phyloP scores from a whole-genome alignment of 257 asterid species.

The Phtheirospermum japonicum region DNA sequence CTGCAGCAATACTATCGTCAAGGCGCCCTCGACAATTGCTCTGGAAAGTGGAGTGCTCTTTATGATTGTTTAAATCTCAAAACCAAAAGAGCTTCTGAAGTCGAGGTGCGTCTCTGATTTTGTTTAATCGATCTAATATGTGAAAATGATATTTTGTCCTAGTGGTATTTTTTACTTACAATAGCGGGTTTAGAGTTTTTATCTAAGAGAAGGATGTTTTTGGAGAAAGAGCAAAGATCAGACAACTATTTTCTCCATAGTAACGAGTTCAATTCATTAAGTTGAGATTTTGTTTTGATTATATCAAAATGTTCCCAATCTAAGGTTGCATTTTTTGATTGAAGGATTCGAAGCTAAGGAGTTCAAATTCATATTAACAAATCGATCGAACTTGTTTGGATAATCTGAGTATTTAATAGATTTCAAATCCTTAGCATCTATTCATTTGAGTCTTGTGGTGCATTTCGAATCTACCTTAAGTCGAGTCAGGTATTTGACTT shows the following conservation, averaged over 20 bases:
- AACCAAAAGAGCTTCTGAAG: constrained; percentile 66
- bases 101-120: constrained; percentile 51
- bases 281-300: neutral
- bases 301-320: neutral
- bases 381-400: neutral
- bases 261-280: too few relatives aligned
- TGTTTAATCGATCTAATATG: neutral
- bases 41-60: constrained; percentile 59
- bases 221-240: too few relatives aligned
- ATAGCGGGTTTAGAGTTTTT: too few relatives aligned
- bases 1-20: constrained; percentile 83
- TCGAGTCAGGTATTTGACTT: neutral
- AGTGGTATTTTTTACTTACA: too few relatives aligned
- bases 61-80: constrained; percentile 75
- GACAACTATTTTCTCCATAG: too few relatives aligned
- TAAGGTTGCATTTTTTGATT: neutral
- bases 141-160: constrained; percentile 6
- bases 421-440: neutral
- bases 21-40: constrained; percentile 70
- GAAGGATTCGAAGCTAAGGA: too few relatives aligned
- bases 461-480: neutral
- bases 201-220: too few relatives aligned
- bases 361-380: neutral
- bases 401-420: neutral
- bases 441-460: neutral